Conservation (phyloP, 164 flowering plant genomes). For the Vitis amurensis region DNA sequence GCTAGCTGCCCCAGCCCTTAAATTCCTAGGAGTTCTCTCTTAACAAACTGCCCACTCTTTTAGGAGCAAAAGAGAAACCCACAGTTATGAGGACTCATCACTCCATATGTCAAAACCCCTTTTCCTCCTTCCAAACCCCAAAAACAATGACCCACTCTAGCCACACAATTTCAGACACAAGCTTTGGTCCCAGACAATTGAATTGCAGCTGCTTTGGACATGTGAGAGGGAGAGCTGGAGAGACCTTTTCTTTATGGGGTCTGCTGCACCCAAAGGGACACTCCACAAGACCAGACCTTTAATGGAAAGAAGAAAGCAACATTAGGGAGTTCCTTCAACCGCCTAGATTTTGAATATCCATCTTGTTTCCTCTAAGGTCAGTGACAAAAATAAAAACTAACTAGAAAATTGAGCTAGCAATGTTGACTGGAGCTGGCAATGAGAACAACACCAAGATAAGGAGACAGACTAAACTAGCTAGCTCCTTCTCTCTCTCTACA, state of each 20-base stretch:
- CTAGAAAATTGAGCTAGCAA: not conserved
- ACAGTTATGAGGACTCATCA: not conserved
- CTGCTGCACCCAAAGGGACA: constrained; percentile 1
- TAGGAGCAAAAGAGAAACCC: not conserved
- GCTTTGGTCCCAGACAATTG: not conserved
- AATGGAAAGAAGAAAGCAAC: constrained; percentile 12
- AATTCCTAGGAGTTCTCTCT: not conserved
- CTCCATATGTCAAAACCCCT: no score
- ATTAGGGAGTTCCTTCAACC: constrained; percentile 4
- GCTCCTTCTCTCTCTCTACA: not conserved
- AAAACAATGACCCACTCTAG: not conserved
- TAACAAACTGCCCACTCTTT: not conserved
- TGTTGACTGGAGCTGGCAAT: constrained; percentile 12
- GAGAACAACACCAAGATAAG: constrained; percentile 5
- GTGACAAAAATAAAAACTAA: constrained; percentile 1
- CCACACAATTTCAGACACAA: not conserved
- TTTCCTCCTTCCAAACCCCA: not conserved
- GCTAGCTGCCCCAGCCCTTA: not conserved
- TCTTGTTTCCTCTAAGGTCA: constrained; percentile 1
- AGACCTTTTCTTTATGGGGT: not conserved
- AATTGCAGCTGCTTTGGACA: not conserved
- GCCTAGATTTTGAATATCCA: constrained; percentile 14
- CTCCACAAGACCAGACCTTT: constrained; percentile 8
- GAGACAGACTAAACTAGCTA: not conserved
- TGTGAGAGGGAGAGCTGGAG: not conserved